These are phyloP conservation scores for Trichocladium antarcticum DNA, from an alignment of 495 filamentous ascomycete genomes.

Conservation along the genomic window DNA sequence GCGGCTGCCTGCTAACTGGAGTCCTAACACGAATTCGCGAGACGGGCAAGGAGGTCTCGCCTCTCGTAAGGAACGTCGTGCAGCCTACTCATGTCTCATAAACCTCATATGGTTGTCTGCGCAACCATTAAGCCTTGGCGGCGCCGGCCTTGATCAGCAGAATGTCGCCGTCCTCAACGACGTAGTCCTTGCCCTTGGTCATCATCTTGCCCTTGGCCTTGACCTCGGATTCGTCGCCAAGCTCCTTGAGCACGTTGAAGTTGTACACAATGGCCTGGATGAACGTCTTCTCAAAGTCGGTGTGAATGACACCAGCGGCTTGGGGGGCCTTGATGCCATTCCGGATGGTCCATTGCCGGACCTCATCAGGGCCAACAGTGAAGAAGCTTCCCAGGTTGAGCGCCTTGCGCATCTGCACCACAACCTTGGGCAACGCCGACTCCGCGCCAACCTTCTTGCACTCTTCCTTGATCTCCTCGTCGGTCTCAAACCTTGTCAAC, in stretches of 20 bases:
- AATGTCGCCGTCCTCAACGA: constrained; percentile 66
- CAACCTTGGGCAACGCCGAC: constrained; percentile 83
- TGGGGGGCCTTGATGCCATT: constrained; percentile 94
- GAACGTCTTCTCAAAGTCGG: constrained; percentile 99
- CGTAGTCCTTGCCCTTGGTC: constrained; percentile 99
- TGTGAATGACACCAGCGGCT: constrained; percentile 96
- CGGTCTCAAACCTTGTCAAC: constrained; percentile 62
- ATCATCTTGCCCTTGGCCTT: constrained; percentile 91
- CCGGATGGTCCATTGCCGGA: constrained; percentile 96
- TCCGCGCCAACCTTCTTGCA: constrained; percentile 81
- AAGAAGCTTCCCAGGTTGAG: constrained; percentile 90
- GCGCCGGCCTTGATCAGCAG: constrained; percentile 92
- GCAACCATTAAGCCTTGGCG: constrained; percentile 54
- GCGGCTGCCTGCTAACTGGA: too few species aligned
- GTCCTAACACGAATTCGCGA: not conserved
- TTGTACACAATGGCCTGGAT: constrained; percentile 94
- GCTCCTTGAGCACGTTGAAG: constrained; percentile 64
- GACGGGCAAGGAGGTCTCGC: not conserved
- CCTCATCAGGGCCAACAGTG: constrained; percentile 93
- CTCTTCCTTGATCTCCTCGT: constrained; percentile 72
- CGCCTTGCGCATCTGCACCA: constrained; percentile 87
- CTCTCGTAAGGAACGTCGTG: not conserved
- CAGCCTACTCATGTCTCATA: constrained; percentile 2
- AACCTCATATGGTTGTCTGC: constrained; percentile 12
- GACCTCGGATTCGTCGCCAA: constrained; percentile 77